Conservation (phyloP, 768 basidiomycete species). For the Sporobolomyces roseus region DNA sequence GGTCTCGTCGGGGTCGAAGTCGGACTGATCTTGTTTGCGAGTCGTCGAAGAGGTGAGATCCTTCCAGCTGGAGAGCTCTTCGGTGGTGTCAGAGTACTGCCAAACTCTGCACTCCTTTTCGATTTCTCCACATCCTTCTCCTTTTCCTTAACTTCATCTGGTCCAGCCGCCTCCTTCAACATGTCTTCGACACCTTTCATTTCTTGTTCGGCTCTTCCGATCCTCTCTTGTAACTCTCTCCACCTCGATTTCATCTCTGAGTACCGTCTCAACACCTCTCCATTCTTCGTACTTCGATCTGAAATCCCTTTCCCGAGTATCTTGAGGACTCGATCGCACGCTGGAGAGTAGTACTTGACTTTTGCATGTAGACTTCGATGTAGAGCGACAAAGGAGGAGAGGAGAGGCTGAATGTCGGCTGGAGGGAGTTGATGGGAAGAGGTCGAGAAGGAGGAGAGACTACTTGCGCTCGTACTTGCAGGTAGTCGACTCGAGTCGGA, state of each 20-base stretch:
- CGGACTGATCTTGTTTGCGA: slow-evolving; percentile 33
- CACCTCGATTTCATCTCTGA: slow-evolving; percentile 84
- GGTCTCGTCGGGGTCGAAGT: slow-evolving; percentile 6
- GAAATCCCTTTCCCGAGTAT: slow-evolving; percentile 92
- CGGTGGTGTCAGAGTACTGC: slow-evolving; percentile 25
- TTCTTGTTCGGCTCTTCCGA: slow-evolving; percentile 71
- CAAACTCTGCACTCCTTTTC: not conserved
- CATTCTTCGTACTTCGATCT: slow-evolving; percentile 92
- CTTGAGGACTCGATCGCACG: slow-evolving; percentile 81
- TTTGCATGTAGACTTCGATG: slow-evolving; percentile 35
- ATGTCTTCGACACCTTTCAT: slow-evolving; percentile 53
- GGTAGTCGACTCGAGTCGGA: not conserved
- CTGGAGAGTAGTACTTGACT: slow-evolving; percentile 85
- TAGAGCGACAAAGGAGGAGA: slow-evolving; percentile 21
- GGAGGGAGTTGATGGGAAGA: slow-evolving; percentile 61
- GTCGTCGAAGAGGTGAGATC: slow-evolving; percentile 25
- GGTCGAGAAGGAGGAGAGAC: slow-evolving; percentile 2
- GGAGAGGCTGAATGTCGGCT: slow-evolving; percentile 70
- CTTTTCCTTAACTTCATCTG: not conserved
- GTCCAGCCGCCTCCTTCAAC: slow-evolving; percentile 16
- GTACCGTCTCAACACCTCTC: slow-evolving; percentile 83
- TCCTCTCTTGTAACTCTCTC: slow-evolving; percentile 73
- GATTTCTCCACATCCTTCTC: not conserved
- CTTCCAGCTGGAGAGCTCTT: not conserved
- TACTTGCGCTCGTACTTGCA: not conserved